These are phyloP conservation scores for Chalaropsis ovoidea DNA, from an alignment of 2,329 filamentous ascomycete species.

Conservation along the genomic window DNA sequence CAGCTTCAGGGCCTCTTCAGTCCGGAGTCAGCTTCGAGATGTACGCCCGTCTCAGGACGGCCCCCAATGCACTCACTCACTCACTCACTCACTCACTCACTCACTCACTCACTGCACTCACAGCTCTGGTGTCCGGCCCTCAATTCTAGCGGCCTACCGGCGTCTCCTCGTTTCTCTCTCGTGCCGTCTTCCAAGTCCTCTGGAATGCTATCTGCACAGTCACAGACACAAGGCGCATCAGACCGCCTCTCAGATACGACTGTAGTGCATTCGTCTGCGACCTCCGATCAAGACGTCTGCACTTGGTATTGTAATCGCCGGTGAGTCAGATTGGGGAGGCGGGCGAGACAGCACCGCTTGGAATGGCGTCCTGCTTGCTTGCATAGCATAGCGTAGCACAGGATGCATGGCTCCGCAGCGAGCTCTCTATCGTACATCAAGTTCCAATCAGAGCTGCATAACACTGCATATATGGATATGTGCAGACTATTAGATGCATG, in stretches of 20 bases:
- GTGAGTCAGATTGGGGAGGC: no score
- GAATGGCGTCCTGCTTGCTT: not conserved
- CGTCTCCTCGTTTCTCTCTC: no score
- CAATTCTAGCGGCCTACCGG: no score
- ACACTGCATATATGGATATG: slow-evolving; percentile 7
- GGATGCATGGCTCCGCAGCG: not conserved
- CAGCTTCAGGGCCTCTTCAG: not conserved
- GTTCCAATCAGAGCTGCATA: not conserved
- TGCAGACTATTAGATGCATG: not conserved
- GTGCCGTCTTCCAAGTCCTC: not conserved
- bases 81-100: no score
- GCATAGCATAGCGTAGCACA: not conserved
- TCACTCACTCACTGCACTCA: no score
- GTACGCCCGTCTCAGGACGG: not conserved
- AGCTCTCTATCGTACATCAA: not conserved
- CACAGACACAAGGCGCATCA: not conserved
- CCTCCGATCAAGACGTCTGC: no score
- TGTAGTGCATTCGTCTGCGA: not conserved
- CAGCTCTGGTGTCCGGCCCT: no score
- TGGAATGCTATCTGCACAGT: slow-evolving; percentile 3
- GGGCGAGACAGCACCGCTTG: not conserved
- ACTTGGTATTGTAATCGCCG: no score
- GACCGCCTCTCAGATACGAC: not conserved
- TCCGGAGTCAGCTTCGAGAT: not conserved
- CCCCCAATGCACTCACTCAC: no score